Conservation (phyloP, 495 filamentous ascomycete species). For the Xylaria scruposa region DNA sequence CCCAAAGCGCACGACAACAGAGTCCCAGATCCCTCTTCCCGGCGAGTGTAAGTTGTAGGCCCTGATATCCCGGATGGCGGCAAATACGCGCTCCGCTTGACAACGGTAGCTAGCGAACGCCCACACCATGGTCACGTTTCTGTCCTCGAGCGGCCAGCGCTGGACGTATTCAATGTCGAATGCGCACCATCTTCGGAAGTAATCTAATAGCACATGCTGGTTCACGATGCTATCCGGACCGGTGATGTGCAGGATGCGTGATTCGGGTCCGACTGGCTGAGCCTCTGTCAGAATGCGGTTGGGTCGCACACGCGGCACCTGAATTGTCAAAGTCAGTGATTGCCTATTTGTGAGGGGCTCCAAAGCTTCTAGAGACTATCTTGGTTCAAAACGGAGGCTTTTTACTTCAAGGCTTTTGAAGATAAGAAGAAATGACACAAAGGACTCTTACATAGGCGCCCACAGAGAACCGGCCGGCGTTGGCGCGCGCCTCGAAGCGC, state of each 20-base stretch:
- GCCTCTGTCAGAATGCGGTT: slow-evolving; percentile 33
- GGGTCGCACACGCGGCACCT: slow-evolving; percentile 28
- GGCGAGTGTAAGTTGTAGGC: neutral
- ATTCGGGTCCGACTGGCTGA: slow-evolving; percentile 18
- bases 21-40: neutral
- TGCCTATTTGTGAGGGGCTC: too few species aligned
- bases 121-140: slow-evolving; percentile 27
- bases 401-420: neutral
- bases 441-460: neutral
- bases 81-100: slow-evolving; percentile 42
- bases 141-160: slow-evolving; percentile 37
- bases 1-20: neutral
- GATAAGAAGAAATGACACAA: neutral
- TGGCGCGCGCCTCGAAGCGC: slow-evolving; percentile 19
- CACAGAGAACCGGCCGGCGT: slow-evolving; percentile 29
- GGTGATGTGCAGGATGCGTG: slow-evolving; percentile 48
- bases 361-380: neutral
- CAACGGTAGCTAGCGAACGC: slow-evolving; percentile 52
- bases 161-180: slow-evolving; percentile 45
- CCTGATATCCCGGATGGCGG: neutral
- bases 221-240: slow-evolving; percentile 35
- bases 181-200: slow-evolving; percentile 49
- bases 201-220: slow-evolving; percentile 40
- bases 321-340: neutral
- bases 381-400: neutral